Conservation (phyloP, 2,329 filamentous ascomycete species). For the Purpureocillium lavendulum region DNA sequence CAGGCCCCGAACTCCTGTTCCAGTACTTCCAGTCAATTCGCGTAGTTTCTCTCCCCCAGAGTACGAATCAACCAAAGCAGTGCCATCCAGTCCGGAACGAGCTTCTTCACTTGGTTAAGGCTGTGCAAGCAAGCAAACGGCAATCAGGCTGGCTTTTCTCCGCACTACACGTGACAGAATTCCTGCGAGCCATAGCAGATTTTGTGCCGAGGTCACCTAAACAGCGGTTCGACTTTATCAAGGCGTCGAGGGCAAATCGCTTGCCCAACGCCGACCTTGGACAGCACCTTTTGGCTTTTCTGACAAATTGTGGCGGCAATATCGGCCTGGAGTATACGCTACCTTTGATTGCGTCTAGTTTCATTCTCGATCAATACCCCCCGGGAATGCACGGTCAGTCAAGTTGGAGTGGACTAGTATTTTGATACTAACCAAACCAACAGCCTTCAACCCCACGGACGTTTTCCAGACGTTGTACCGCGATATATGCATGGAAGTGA, state of each 20-base stretch:
- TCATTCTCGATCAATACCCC: conserved; percentile 7
- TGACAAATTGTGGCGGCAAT: background rate
- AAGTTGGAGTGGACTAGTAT: background rate
- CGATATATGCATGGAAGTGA: background rate
- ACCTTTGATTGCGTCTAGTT: conserved; percentile 5
- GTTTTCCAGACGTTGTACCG: conserved; percentile 1
- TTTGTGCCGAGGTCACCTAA: background rate
- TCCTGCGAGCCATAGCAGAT: conserved; percentile 1
- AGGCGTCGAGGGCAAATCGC: background rate
- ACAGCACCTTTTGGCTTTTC: conserved; percentile 1
- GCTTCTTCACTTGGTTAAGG: background rate
- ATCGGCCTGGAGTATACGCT: background rate
- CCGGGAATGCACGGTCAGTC: conserved; percentile 4
- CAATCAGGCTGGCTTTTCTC: conserved; percentile 2
- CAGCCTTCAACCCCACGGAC: conserved; percentile 1
- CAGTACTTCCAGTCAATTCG: background rate
- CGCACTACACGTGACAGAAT: background rate
- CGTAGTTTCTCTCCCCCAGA: background rate
- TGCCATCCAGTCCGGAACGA: background rate
- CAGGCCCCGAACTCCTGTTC: background rate
- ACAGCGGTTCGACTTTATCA: background rate
- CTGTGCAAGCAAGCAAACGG: background rate
- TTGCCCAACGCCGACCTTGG: background rate
- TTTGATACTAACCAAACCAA: background rate
- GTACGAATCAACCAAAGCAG: conserved; percentile 1